Evolutionary conservation across 768 basidiomycete genomes (phyloP).

Genomic region (Thelephora aurantiotincta): DNA sequence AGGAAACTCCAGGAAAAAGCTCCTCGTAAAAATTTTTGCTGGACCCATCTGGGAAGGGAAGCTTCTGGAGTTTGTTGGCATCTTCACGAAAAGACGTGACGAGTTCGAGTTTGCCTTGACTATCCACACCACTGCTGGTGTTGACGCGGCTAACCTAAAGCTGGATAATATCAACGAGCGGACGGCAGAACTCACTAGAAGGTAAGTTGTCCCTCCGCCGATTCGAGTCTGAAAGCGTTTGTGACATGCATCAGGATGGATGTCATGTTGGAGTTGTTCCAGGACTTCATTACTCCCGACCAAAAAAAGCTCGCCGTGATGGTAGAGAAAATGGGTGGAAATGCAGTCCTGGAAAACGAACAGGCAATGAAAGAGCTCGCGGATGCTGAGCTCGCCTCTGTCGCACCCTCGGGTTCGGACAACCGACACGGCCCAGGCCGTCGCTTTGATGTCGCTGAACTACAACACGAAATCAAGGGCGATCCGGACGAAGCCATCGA

Average conservation of each 20-base stretch:
- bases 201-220: neutral
- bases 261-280: conserved; percentile 22
- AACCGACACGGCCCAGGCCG: conserved; percentile 19
- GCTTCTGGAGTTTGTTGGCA: conserved; percentile 18
- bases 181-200: neutral
- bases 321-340: conserved; percentile 26
- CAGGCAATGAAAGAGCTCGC: conserved; percentile 14
- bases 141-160: conserved; percentile 10
- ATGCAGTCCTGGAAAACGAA: conserved; percentile 20
- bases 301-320: conserved; percentile 24
- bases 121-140: conserved; percentile 13
- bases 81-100: conserved; percentile 21
- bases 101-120: conserved; percentile 23
- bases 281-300: conserved; percentile 23
- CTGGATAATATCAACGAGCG: conserved; percentile 2
- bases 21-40: conserved; percentile 21
- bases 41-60: conserved; percentile 22
- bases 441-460: conserved; percentile 6
- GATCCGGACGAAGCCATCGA: conserved; percentile 17
- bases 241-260: conserved; percentile 11
- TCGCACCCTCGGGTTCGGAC: conserved; percentile 4
- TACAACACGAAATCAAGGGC: conserved; percentile 14
- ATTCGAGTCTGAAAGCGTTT: neutral
- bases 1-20: conserved; percentile 19
- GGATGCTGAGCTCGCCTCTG: conserved; percentile 7